Evolutionary conservation across 768 basidiomycete species (phyloP).

Genomic region (Exidia glandulosa): DNA sequence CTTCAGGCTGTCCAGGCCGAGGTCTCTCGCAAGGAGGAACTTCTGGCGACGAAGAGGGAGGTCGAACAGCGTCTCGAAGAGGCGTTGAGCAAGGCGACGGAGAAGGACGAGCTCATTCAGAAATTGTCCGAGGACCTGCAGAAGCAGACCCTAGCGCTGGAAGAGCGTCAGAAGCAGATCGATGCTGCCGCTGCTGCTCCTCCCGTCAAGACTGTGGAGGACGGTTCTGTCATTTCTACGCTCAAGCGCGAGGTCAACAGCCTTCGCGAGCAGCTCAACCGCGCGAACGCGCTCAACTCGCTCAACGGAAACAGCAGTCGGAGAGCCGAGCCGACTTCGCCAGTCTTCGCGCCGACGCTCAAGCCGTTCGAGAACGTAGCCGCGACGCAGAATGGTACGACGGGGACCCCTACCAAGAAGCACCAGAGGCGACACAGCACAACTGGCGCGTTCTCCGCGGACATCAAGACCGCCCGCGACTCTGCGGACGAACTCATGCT

Average conservation of each 20-base stretch:
- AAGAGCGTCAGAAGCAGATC: conserved; percentile 54
- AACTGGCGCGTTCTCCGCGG: conserved; percentile 61
- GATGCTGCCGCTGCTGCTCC: conserved; percentile 31
- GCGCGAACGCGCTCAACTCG: conserved; percentile 84
- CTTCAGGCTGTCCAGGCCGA: conserved; percentile 64
- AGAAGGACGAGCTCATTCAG: conserved; percentile 78
- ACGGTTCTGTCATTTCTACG: conserved; percentile 74
- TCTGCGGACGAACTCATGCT: conserved; percentile 71
- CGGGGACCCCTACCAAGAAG: conserved; percentile 27
- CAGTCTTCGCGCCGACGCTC: conserved; percentile 75
- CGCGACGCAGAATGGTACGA: conserved; percentile 20
- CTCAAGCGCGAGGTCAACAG: conserved; percentile 88
- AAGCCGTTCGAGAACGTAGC: conserved; percentile 36
- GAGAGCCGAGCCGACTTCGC: conserved; percentile 66
- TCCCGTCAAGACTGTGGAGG: conserved; percentile 63
- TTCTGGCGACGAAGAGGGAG: conserved; percentile 64
- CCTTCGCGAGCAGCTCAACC: conserved; percentile 90
- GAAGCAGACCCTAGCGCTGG: conserved; percentile 63
- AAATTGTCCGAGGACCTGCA: conserved; percentile 70
- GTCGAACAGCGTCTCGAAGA: conserved; percentile 77
- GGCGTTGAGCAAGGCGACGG: conserved; percentile 52
- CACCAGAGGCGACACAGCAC: conserved; percentile 83
- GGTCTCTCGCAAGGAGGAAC: conserved; percentile 56
- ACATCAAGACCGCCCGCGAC: conserved; percentile 50
- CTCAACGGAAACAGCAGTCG: conserved; percentile 53